These are phyloP conservation scores for Chalaropsis thielavioides DNA, from an alignment of 2,329 filamentous ascomycete species.

Conservation along the genomic window DNA sequence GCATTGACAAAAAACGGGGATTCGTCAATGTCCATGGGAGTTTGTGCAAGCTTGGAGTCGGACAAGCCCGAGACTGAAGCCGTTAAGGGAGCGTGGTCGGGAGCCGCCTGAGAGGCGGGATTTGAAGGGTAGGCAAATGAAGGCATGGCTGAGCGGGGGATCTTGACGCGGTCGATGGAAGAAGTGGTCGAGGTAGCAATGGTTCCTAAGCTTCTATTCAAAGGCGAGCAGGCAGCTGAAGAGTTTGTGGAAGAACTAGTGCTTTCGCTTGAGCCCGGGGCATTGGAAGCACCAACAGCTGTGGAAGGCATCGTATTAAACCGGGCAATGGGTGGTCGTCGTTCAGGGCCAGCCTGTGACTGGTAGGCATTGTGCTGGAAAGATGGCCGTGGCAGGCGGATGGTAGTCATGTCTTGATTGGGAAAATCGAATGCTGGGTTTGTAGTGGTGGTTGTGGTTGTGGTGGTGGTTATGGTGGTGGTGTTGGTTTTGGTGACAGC, in stretches of 20 bases:
- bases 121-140: slow-evolving; percentile 1
- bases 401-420: slow-evolving; percentile 8
- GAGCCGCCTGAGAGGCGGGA: not conserved
- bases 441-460: not conserved
- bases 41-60: slow-evolving; percentile 6
- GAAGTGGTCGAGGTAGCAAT: not conserved
- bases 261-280: not conserved
- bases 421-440: not conserved
- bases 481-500: too few species aligned
- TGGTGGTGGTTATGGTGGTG: not conserved
- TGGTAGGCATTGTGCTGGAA: slow-evolving; percentile 8
- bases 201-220: not conserved
- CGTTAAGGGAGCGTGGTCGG: not conserved
- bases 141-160: slow-evolving; percentile 9
- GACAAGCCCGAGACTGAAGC: slow-evolving; percentile 17
- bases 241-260: not conserved
- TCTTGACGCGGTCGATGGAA: not conserved
- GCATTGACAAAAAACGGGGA: slow-evolving; percentile 21
- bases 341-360: slow-evolving; percentile 2
- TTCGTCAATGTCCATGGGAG: slow-evolving; percentile 30
- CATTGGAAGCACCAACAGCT: not conserved
- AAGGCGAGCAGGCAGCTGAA: not conserved
- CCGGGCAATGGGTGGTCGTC: not conserved
- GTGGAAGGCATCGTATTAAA: slow-evolving; percentile 9
- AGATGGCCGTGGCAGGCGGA: not conserved